Base-by-base conservation (phyloP, 2,329 filamentous ascomycete species). In the Ramichloridium luteum region DNA sequence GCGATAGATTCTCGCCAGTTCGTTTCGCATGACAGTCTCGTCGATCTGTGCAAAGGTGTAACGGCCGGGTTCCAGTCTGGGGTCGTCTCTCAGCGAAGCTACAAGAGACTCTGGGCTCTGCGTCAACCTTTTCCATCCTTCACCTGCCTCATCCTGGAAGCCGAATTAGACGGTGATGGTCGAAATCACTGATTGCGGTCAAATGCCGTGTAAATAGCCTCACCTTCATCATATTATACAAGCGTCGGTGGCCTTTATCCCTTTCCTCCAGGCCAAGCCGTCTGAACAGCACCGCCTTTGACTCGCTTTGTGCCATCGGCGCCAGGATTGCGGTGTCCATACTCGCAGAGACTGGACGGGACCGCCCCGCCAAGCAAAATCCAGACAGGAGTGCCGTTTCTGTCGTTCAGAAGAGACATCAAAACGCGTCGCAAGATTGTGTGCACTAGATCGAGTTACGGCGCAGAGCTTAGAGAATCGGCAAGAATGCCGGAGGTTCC, bases 211-310 rank as follows among this genome's bases (percentile, higher is more conserved):
- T 18, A 25, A 10, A 17, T 13, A 5, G 5, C 13, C 41, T 14
- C 27, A 63, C 60, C 44, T 61, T 57, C 47, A 65, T 58, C 34
- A 58, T 27, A 16, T 46, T 54, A 35, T 65, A 60, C 13, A 59
- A 41, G 13, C 45, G 38, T 30, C 45, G 51, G 36, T 55, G 46
- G 10, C 37, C 41, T 25, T 40, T 41, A 30, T 51, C 44, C n/a
- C 50, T 44, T 15, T 58, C 56, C 16, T 50, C 54, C 17, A 62
- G 45, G 1, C 57, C 55, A 10, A 64, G 49, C 14, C 57, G 46
- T 17, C 48, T 37, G 38, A 61, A 59, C 28, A 64, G 53, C 8
- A 50, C 52, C 11, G 48, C 44, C 44, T 62, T 63, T 27, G 57
- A 55, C 26, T 59, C 57, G 39, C 59, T 62, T 43, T 50, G 56